These are phyloP conservation scores for Peronospora destructor DNA, from an alignment of 352 stramenopile species.

Conservation along the genomic window DNA sequence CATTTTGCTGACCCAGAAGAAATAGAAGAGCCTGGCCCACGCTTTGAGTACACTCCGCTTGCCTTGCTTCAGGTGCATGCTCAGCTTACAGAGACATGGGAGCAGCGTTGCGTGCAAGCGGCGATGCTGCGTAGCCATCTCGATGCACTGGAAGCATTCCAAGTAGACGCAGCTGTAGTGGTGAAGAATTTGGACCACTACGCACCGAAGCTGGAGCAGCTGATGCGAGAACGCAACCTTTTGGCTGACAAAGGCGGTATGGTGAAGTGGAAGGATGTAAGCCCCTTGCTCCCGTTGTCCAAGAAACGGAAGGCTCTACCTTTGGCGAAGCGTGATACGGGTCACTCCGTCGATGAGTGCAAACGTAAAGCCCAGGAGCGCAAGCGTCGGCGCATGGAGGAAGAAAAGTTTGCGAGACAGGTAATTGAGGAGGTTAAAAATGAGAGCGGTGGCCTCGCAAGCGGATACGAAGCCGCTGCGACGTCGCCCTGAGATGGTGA, in stretches of 20 bases:
- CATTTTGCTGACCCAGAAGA: slow-evolving; percentile 72
- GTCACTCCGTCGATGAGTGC: slow-evolving; percentile 73
- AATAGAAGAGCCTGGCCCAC: slow-evolving; percentile 10
- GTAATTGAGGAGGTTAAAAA: slow-evolving; percentile 14
- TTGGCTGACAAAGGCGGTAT: slow-evolving; percentile 20
- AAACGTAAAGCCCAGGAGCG: slow-evolving; percentile 66
- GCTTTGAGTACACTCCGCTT: slow-evolving; percentile 73
- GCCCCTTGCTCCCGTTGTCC: slow-evolving; percentile 41
- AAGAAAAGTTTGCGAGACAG: slow-evolving; percentile 11
- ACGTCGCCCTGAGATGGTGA: slow-evolving; percentile 17
- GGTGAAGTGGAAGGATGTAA: slow-evolving; percentile 49
- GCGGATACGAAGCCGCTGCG: slow-evolving; percentile 6
- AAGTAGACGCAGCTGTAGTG: slow-evolving; percentile 34
- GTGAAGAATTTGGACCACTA: slow-evolving; percentile 72
- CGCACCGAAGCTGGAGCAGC: slow-evolving; percentile 60
- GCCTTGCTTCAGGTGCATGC: slow-evolving; percentile 70
- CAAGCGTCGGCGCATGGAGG: slow-evolving; percentile 53
- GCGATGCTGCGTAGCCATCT: slow-evolving; percentile 71
- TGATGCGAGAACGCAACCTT: slow-evolving; percentile 60
- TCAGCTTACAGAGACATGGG: slow-evolving; percentile 82
- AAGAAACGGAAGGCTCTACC: slow-evolving; percentile 56
- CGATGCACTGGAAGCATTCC: slow-evolving; percentile 47
- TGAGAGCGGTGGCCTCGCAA: slow-evolving; percentile 8
- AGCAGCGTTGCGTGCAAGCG: slow-evolving; percentile 64
- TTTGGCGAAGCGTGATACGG: slow-evolving; percentile 60